Evolutionary conservation across 805 yeast species (phyloP).

Genomic region (Saccharomyces paradoxus): DNA sequence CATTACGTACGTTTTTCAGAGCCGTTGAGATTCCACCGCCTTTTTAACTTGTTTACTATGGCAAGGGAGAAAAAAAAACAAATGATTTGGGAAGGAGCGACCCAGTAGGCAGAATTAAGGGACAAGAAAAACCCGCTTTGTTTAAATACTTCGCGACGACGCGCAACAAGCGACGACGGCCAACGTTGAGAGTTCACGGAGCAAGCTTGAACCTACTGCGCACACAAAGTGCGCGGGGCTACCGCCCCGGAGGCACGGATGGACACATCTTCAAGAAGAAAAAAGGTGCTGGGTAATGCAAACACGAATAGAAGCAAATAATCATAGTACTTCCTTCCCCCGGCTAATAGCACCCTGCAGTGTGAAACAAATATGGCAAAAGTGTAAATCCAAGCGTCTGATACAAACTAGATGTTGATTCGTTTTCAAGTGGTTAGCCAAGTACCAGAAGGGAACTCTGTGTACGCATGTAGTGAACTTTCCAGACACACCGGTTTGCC

Average conservation of each 20-base stretch:
- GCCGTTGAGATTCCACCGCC: not conserved
- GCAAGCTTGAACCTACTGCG: not conserved
- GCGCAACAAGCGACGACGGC: not conserved
- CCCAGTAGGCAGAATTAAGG: not conserved
- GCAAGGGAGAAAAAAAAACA: not conserved
- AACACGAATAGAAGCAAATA: not conserved
- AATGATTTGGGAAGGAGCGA: not conserved
- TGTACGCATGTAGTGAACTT: not conserved
- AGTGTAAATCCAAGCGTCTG: not conserved
- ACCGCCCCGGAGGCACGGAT: not conserved
- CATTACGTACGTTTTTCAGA: not conserved
- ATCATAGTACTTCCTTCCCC: not conserved
- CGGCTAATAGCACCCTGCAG: not conserved
- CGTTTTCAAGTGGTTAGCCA: not conserved
- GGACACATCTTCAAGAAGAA: not conserved
- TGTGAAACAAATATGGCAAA: not conserved
- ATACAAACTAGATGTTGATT: not conserved
- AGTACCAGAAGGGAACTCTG: not conserved
- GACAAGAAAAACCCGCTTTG: not conserved
- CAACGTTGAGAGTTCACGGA: not conserved
- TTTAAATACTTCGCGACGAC: not conserved
- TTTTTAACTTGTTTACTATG: not conserved
- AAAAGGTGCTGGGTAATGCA: not conserved
- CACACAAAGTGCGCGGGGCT: not conserved
- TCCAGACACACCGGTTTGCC: not conserved